Base-by-base conservation (phyloP, 768 basidiomycete genomes). In the Termitomyces sp. region DNA sequence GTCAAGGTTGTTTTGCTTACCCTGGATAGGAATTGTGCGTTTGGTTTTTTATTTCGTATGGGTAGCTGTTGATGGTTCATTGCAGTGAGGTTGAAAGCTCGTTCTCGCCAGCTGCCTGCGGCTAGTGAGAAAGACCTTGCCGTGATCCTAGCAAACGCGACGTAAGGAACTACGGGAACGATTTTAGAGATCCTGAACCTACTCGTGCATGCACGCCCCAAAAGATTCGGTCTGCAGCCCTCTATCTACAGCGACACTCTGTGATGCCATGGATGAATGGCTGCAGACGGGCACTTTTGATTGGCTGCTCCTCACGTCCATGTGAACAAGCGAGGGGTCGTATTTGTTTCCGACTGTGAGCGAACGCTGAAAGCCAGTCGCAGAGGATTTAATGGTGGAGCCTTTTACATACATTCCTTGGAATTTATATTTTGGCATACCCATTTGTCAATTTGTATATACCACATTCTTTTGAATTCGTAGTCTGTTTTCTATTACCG, bases 1-100 rank as follows among this genome's bases (percentile, higher is more conserved):
- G 83, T 87, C 52, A 95, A 94, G 73, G 95, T 97, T 58, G 87
- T 96, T 1, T 73, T 99, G 52, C 78, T 98, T 36, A 95, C 88
- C 66, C 81, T 96, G 61, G 96, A 99, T 74, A 87, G 96, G 22
- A 98, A 97, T 74, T 74, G 91, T 93, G 68, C 75, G 91, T 82
- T 7, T n/a, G n/a, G 31, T 33, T 61, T 57, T 51, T 39, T 49
- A 16, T 52, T 53, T 49, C 46, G 33, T 58, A 9, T 12, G 7
- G 9, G 13, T 27, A 36, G 1, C 5, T 27, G 15, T 64, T 51
- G 33, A 65, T 39, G 60, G 64, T 55, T 55, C 37, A 63, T 55
- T 55, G 41, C 64, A 93, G 91, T 98, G 63, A 91, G 95, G 16
- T 76, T 98, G 61, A 96, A 95, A 70, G 92, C 95, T 16, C 86